Conservation (phyloP, 441 rosid species). For the Cnidoscolus chayamansa region DNA sequence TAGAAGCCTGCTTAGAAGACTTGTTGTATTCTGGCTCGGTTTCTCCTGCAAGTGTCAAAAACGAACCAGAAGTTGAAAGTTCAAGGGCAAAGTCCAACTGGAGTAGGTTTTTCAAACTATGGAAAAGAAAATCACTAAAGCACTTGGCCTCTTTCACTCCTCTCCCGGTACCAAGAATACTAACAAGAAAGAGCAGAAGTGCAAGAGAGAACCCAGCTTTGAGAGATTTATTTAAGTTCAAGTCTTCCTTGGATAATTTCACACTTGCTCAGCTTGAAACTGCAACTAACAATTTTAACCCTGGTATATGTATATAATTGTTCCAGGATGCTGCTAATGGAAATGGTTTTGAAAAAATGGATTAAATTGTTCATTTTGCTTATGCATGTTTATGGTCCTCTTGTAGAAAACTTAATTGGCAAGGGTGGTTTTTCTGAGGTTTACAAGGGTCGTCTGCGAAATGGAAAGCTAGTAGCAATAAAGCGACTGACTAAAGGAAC, state of each 20-base stretch:
- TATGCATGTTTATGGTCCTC: slow-evolving; percentile 18
- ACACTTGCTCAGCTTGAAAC: slow-evolving; percentile 50
- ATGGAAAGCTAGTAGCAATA: slow-evolving; percentile 69
- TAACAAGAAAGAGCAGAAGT: slow-evolving; percentile 43
- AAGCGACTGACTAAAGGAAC: slow-evolving; percentile 72
- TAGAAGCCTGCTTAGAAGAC: slow-evolving; percentile 54
- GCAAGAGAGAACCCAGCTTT: slow-evolving; percentile 37
- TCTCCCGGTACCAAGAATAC: slow-evolving; percentile 30
- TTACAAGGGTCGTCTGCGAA: slow-evolving; percentile 62
- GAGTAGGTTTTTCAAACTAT: slow-evolving; percentile 62
- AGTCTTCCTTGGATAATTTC: slow-evolving; percentile 57
- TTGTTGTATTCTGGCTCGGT: slow-evolving; percentile 22
- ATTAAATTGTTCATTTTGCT: slow-evolving; percentile 1
- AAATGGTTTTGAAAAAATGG: background rate
- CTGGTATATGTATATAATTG: slow-evolving; percentile 33
- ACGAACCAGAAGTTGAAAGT: slow-evolving; percentile 18
- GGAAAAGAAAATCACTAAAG: slow-evolving; percentile 60
- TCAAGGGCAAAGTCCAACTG: slow-evolving; percentile 47
- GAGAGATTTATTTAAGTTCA: slow-evolving; percentile 51
- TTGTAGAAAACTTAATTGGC: slow-evolving; percentile 71
- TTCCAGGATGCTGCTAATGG: background rate
- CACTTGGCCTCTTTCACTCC: slow-evolving; percentile 52
- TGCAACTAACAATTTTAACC: slow-evolving; percentile 69
- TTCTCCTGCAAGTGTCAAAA: slow-evolving; percentile 21
- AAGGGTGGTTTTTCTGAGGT: slow-evolving; percentile 82